Evolutionary conservation across 345 rosid species (phyloP), one percentile per base, ranked within the genome.

Genomic region (Citrus unshiu): DNA sequence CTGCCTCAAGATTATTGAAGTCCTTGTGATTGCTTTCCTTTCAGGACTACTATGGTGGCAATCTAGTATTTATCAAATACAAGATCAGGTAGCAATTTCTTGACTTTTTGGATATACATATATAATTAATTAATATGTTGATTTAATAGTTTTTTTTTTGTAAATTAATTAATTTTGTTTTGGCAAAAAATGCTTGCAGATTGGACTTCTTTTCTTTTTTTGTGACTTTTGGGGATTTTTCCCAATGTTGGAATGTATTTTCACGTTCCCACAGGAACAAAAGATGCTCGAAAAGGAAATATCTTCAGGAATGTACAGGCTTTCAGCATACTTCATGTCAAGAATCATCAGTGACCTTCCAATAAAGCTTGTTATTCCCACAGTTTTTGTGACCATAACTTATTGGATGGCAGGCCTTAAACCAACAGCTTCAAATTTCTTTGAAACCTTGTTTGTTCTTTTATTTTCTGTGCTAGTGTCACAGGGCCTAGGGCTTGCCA

Each of bases 251-350:
- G 89, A 94, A 72, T 94, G 93, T 39, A 91, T 94, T 71, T 93
- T 89, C 85, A 89, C 93, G 5, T 96, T 96, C 81, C 97, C 99
- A 0, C 87, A 84, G 67, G 97, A 96, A 64, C 84, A 97, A 0
- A 66, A 58, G 43, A 92, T 96, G 99, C 98, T 96, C 4, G 89
- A 80, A 70, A 96, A 91, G 78, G 99, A 96, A 77, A 80, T 94
- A 18, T 91, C 96, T 39, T 87, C 99, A 1, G 95, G 97, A 14
- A 91, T 86, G 89, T 94, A 94, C 77, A 81, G 90, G 27, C 94
- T 94, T 12, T 92, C 98, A 2, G 83, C 98, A 29, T 95, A 93
- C 81, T 95, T 93, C 93, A 78, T 95, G 85, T 84, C 98, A 4
- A 83, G 88, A 21, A 79, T 80, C 6, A 73, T 81, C 0, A 85